Evolutionary conservation across 148 eudicot species (phyloP).

Genomic region (Heliosperma pusillum): DNA sequence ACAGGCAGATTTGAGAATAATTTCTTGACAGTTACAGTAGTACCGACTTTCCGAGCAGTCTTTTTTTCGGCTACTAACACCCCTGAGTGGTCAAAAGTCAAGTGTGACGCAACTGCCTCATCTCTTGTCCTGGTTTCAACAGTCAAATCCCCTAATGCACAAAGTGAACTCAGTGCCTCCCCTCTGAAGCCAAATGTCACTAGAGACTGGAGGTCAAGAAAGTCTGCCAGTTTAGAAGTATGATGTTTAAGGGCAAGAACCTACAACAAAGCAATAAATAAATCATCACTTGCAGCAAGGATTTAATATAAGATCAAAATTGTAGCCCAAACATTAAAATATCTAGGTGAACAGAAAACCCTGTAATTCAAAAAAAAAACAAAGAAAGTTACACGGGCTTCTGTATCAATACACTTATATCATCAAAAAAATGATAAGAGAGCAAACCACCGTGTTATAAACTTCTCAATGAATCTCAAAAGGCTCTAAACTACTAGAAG

Average conservation of each 20-base stretch:
- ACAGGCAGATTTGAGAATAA: slow-evolving; percentile 89
- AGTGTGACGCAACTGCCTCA: slow-evolving; percentile 80
- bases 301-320: background rate
- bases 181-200: slow-evolving; percentile 94
- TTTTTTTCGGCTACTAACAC: slow-evolving; percentile 62
- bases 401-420: background rate
- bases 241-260: slow-evolving; percentile 92
- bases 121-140: slow-evolving; percentile 82
- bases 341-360: slow-evolving; percentile 1
- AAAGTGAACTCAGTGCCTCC: slow-evolving; percentile 93
- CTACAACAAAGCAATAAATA: slow-evolving; percentile 35
- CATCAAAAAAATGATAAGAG: background rate
- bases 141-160: slow-evolving; percentile 75
- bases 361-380: background rate
- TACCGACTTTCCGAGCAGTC: slow-evolving; percentile 90
- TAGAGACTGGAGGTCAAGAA: slow-evolving; percentile 85
- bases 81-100: slow-evolving; percentile 81
- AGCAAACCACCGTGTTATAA: background rate
- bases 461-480: background rate
- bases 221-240: slow-evolving; percentile 82
- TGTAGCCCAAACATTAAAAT: background rate
- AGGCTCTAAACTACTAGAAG: background rate
- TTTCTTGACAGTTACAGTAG: slow-evolving; percentile 86
- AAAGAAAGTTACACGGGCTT: too few species aligned
- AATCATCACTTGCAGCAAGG: background rate